Conservation (phyloP, 2,329 filamentous ascomycete species). For the Didymella exigua region DNA sequence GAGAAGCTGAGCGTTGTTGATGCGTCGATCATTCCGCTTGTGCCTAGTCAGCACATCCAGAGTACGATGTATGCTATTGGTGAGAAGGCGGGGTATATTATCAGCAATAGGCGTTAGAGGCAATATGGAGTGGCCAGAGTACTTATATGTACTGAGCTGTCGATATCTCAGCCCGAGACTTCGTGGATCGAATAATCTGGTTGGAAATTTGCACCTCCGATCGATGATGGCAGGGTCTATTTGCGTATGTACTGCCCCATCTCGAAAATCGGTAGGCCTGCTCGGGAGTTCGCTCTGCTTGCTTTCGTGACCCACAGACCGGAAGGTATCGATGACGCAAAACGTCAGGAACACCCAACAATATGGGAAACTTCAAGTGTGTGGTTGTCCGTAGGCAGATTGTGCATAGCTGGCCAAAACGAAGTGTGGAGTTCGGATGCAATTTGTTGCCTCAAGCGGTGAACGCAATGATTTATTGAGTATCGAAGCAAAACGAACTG, state of each 20-base stretch:
- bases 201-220: background rate
- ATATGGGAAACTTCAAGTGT: no score
- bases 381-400: no score
- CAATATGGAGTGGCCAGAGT: background rate
- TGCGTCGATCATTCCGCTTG: conserved; percentile 41
- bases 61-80: conserved; percentile 42
- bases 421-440: background rate
- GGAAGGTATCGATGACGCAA: no score
- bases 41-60: conserved; percentile 42
- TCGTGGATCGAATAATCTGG: background rate
- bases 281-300: no score
- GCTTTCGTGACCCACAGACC: no score
- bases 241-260: background rate
- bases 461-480: background rate
- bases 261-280: background rate
- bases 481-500: background rate
- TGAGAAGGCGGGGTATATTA: conserved; percentile 44
- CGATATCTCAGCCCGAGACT: background rate
- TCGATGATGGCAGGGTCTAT: background rate
- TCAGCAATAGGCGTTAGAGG: conserved; percentile 27
- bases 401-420: no score
- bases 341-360: no score
- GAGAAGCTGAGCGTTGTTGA: conserved; percentile 37
- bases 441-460: background rate
- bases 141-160: background rate